These are phyloP conservation scores for Coniochaeta sp. DNA, from an alignment of 2,329 filamentous ascomycete species.

Conservation along the genomic window DNA sequence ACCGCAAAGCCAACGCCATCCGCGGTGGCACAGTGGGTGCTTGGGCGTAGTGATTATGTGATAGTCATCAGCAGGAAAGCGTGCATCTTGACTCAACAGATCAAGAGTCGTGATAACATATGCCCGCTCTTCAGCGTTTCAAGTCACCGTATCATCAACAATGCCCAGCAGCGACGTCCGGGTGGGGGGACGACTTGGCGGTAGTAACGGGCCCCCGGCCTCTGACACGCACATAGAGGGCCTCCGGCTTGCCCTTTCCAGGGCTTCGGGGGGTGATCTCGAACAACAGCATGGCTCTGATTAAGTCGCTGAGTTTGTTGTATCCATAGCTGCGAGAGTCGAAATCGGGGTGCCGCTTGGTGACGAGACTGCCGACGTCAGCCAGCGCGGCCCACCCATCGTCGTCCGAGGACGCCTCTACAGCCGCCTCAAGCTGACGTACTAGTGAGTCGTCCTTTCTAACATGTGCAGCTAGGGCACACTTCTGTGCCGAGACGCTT, in stretches of 20 bases:
- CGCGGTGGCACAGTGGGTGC: no score
- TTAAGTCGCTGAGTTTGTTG: slow-evolving; percentile 12
- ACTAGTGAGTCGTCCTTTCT: background rate
- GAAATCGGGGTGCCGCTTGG: slow-evolving; percentile 21
- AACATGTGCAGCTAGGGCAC: background rate
- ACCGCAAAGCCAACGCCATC: no score
- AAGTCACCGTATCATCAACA: no score
- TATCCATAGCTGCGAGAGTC: slow-evolving; percentile 15
- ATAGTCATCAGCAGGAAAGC: no score
- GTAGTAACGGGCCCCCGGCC: no score
- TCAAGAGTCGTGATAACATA: no score
- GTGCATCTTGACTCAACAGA: no score
- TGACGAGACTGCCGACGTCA: slow-evolving; percentile 17
- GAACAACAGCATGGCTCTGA: slow-evolving; percentile 7
- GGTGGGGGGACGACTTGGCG: no score
- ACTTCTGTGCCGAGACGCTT: background rate
- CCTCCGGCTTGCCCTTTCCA: slow-evolving; percentile 5
- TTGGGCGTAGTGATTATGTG: no score
- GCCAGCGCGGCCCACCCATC: slow-evolving; percentile 22
- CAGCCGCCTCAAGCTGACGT: slow-evolving; percentile 10
- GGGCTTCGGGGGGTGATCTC: slow-evolving; percentile 6
- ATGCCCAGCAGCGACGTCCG: no score
- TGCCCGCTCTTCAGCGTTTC: no score
- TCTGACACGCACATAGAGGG: no score
- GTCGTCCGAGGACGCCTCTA: slow-evolving; percentile 13